Evolutionary conservation across 1,139 yeast genomes (phyloP).

Genomic region (Taphrina sp.): DNA sequence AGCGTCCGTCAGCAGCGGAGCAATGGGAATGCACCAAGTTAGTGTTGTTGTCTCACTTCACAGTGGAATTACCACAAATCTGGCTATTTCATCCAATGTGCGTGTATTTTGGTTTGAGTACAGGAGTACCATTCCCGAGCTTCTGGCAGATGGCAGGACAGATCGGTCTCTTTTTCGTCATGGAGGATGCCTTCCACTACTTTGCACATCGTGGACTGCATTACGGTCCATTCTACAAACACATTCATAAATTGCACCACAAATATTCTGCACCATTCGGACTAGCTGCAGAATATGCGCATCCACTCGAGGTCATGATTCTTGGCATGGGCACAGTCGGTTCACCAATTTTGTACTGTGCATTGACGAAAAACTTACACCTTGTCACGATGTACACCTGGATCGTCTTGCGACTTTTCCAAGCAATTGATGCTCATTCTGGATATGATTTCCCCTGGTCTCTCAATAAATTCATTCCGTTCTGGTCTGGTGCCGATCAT

Average conservation of each 20-base stretch:
- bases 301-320: constrained; percentile 86
- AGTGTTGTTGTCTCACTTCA: constrained; percentile 76
- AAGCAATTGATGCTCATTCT: constrained; percentile 94
- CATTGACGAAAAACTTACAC: constrained; percentile 68
- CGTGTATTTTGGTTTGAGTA: constrained; percentile 67
- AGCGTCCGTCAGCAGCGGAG: constrained; percentile 72
- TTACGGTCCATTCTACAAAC: constrained; percentile 78
- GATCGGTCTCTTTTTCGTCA: constrained; percentile 68
- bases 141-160: constrained; percentile 59
- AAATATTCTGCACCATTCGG: constrained; percentile 97
- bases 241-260: constrained; percentile 94
- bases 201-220: constrained; percentile 89
- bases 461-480: constrained; percentile 79
- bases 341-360: constrained; percentile 71
- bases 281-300: constrained; percentile 93
- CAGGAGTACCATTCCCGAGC: constrained; percentile 80
- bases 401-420: constrained; percentile 85
- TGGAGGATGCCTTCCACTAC: constrained; percentile 95
- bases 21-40: constrained; percentile 89
- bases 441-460: constrained; percentile 98
- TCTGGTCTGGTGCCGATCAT: constrained; percentile 99
- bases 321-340: constrained; percentile 95
- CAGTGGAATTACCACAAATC: constrained; percentile 91
- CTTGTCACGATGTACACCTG: constrained; percentile 78
- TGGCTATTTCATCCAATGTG: constrained; percentile 95